phyloP scores from a whole-genome alignment of 2,329 filamentous ascomycete genomes.

The Beauveria brongniartii region DNA sequence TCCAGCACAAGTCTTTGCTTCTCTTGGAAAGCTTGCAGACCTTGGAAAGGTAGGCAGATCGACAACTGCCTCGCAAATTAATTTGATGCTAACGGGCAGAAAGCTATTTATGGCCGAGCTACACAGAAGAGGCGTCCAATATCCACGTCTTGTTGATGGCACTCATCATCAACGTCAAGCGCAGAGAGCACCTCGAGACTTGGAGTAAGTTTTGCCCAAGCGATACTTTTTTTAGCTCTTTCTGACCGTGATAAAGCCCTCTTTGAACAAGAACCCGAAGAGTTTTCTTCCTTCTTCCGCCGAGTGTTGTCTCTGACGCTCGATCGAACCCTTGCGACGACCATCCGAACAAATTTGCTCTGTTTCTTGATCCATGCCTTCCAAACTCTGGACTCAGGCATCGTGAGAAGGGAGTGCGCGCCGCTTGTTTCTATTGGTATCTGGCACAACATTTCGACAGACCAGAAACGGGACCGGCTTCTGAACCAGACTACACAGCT shows the following conservation, averaged over 20 bases:
- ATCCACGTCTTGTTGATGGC: constrained; percentile 84
- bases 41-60: constrained; percentile 60
- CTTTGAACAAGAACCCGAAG: constrained; percentile 67
- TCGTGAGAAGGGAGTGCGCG: constrained; percentile 93
- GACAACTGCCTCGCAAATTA: background rate
- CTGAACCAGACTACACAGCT: constrained; percentile 67
- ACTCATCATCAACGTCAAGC: constrained; percentile 79
- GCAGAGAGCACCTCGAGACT: constrained; percentile 74
- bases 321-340: constrained; percentile 56
- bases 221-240: background rate
- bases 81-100: constrained; percentile 18
- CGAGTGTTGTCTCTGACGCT: constrained; percentile 82
- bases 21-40: constrained; percentile 85
- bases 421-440: constrained; percentile 89
- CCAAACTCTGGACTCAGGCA: constrained; percentile 80
- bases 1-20: constrained; percentile 68
- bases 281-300: constrained; percentile 85
- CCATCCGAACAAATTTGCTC: constrained; percentile 73
- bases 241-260: constrained; percentile 42
- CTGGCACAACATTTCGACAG: constrained; percentile 86
- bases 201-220: constrained; percentile 55
- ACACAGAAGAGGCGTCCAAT: constrained; percentile 80
- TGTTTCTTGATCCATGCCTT: constrained; percentile 87
- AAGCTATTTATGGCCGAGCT: constrained; percentile 92
- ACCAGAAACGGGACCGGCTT: constrained; percentile 62